Evolutionary conservation across 768 basidiomycete genomes (phyloP), one percentile per base, ranked within the genome.

Genomic region (Pisolithus sp.): DNA sequence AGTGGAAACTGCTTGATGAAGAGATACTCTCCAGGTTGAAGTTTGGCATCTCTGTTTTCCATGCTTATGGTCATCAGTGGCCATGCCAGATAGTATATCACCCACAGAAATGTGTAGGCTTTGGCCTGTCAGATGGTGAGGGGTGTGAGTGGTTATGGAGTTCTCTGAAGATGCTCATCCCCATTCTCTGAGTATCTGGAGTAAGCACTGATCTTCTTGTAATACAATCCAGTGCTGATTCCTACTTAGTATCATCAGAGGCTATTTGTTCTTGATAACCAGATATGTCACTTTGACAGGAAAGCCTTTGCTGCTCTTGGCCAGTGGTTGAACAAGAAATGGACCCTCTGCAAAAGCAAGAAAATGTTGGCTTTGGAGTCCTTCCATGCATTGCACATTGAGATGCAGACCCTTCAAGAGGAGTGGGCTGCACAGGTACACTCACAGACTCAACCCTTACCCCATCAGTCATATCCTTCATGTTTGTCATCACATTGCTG

Each of bases 51-150:
- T 65, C 62, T 7, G 69, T 62, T 1, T 68, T 73, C 65, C 71
- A 73, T 55, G 69, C 67, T 0, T 70, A 65, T 50, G 67, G 63
- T 2, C 70, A 71, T 42, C 57, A 69, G 41, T 70, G 69, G 68
- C 47, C 61, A 5, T 71, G 69, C 46, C 69, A 71, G 40, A 49
- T 75, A 1, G 34, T 63, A 0, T 72, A 71, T 46, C 70, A 70
- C 39, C 71, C 66, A 2, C 57, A 67, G 9, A 47, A 71, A 23
- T 30, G 53, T 7, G 10, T 40, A 8, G 68, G 69, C 10, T 49
- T 69, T 36, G 70, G 72, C 0, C 42, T 72, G 4, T 61, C 65
- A 0, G 69, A 74, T 52, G 65, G 68, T 9, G 71, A 74, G 51
- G 69, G 68, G 1, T 56, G 64, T 1, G 70, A 75, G 46, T 40